Conservation (phyloP, 805 yeast genomes). For the Grigorovia jiainica region DNA sequence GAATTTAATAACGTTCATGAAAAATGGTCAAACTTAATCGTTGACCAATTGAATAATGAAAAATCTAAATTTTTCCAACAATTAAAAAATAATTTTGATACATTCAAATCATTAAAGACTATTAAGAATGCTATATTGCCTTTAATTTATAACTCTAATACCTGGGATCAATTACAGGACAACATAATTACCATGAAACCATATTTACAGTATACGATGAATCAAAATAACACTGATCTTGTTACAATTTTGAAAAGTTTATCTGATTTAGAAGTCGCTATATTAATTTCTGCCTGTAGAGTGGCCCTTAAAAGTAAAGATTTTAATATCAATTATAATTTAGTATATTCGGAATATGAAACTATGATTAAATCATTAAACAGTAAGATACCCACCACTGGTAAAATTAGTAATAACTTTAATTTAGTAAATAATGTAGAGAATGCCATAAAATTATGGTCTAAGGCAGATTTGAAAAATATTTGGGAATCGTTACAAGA, state of each 20-base stretch:
- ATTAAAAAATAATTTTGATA: slow-evolving; percentile 42
- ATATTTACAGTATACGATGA: slow-evolving; percentile 20
- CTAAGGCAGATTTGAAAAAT: slow-evolving; percentile 47
- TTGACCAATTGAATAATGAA: slow-evolving; percentile 17
- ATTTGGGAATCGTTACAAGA: slow-evolving; percentile 67
- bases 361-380: slow-evolving; percentile 40
- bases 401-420: slow-evolving; percentile 22
- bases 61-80: slow-evolving; percentile 29
- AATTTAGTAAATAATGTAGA: slow-evolving; percentile 20
- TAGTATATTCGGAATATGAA: slow-evolving; percentile 69
- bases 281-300: slow-evolving; percentile 69
- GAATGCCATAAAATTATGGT: slow-evolving; percentile 44
- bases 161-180: slow-evolving; percentile 20
- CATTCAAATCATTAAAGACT: slow-evolving; percentile 48
- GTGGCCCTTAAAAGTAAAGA: slow-evolving; percentile 49
- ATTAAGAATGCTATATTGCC: slow-evolving; percentile 37
- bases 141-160: slow-evolving; percentile 31
- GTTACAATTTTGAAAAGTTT: slow-evolving; percentile 30
- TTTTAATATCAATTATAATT: slow-evolving; percentile 59
- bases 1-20: not conserved
- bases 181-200: slow-evolving; percentile 10
- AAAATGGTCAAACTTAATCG: slow-evolving; percentile 39
- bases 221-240: slow-evolving; percentile 22
- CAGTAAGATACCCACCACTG: slow-evolving; percentile 29
- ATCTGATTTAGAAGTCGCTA: slow-evolving; percentile 61